phyloP scores from a whole-genome alignment of 768 basidiomycete species.

The Mycena belliarum region DNA sequence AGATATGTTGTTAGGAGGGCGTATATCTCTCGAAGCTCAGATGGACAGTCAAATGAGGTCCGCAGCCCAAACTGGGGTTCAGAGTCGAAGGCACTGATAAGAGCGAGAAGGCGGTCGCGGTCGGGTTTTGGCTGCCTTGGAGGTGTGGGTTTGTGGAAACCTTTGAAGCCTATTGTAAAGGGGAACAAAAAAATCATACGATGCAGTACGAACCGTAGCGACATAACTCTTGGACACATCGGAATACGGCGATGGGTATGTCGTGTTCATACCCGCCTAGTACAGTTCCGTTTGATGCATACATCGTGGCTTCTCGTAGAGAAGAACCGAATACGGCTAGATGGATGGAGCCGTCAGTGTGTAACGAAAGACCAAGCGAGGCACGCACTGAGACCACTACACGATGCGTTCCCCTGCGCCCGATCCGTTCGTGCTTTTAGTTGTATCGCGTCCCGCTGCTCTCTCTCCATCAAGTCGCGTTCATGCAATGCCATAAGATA shows the following conservation, averaged over 20 bases:
- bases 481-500: conserved; percentile 28
- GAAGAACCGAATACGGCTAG: conserved; percentile 38
- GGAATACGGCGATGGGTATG: conserved; percentile 41
- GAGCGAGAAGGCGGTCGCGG: conserved; percentile 35
- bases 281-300: conserved; percentile 34
- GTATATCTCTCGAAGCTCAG: conserved; percentile 42
- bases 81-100: conserved; percentile 40
- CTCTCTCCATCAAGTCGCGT: conserved; percentile 28
- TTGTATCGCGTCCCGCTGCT: conserved; percentile 22
- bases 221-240: conserved; percentile 45
- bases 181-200: not conserved
- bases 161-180: not conserved
- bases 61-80: conserved; percentile 30
- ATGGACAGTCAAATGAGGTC: conserved; percentile 34
- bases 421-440: conserved; percentile 13
- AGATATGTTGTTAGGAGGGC: conserved; percentile 42
- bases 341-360: not conserved
- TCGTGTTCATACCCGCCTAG: conserved; percentile 39
- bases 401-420: not conserved
- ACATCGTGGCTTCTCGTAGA: conserved; percentile 35
- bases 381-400: conserved; percentile 13
- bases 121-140: conserved; percentile 25
- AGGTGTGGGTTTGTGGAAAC: not conserved
- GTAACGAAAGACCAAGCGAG: not conserved
- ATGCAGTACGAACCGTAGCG: conserved; percentile 31